Evolutionary conservation across 257 asterid genomes (phyloP), one percentile per base, ranked within the genome.

Genomic region (Capsicum pubescens): DNA sequence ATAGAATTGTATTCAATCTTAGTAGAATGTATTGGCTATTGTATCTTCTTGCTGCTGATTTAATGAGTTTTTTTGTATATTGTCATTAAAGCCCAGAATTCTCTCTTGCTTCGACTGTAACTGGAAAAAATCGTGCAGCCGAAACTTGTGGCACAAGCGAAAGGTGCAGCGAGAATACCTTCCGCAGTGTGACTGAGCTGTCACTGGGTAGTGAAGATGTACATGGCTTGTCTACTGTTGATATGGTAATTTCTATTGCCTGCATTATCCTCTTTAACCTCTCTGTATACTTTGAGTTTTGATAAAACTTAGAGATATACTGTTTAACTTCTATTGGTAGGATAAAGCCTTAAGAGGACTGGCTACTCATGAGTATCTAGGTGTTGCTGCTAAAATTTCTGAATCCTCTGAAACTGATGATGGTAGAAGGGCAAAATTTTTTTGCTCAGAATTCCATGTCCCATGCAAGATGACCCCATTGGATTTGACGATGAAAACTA

Each of bases 401-500:
- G 92, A 90, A 83, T 86, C 88, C 84, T 83, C 83, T 69, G 89
- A 87, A 82, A 87, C 81, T 86, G 79, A 61, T 82, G 87, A 86
- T 69, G 82, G 84, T 81, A 61, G 74, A 81, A 86, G 78, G 74
- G 84, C 85, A 35, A 88, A 88, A 81, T 79, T 70, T 78, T 85
- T 85, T 80, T 88, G 88, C 84, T 84, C 96, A 32, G 97, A 93
- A 88, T 85, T 93, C 74, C 85, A 82, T 79, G 84, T 90, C 81
- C 89, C 93, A 84, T 94, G 95, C 79, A 89, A 85, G 88, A 91
- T 90, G 83, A 87, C 87, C 87, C 98, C 99, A 0, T 77, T 97
- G 80, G 99, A 97, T 91, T 86, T 97, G 91, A 90, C 98, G n/a
- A 88, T 97, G 79, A 97, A 97, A 90, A 92, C 95, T 86, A 86